Conservation (phyloP, 2,329 filamentous ascomycete genomes). For the Akanthomyces lecanii region DNA sequence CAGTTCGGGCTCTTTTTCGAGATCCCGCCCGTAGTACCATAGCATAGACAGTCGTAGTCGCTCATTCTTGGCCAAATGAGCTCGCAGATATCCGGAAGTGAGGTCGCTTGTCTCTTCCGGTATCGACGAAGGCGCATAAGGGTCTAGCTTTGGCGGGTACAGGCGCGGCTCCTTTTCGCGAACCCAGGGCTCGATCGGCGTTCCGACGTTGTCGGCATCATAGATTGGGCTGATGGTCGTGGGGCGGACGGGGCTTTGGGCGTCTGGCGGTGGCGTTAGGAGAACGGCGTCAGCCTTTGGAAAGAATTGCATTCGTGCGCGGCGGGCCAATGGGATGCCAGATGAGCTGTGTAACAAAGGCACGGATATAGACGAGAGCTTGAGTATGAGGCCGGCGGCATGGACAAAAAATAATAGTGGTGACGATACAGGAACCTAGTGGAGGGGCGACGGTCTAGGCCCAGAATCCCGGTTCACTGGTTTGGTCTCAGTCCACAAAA, state of each 20-base stretch:
- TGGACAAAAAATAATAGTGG: not conserved
- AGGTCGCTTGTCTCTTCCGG: not conserved
- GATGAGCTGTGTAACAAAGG: not conserved
- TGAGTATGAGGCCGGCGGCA: too few species aligned
- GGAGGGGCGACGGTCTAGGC: not conserved
- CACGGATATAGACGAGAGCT: not conserved
- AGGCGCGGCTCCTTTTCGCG: not conserved
- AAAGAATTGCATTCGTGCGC: slow-evolving; percentile 21
- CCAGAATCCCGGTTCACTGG: too few species aligned
- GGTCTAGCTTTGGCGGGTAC: not conserved
- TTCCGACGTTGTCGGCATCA: not conserved
- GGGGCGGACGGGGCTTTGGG: not conserved
- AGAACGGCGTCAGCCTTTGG: slow-evolving; percentile 26
- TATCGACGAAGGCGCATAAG: not conserved
- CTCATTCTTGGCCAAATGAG: slow-evolving; percentile 27
- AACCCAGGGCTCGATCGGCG: not conserved
- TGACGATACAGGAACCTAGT: not conserved
- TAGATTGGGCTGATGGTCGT: not conserved
- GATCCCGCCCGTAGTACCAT: slow-evolving; percentile 41
- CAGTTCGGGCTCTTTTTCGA: slow-evolving; percentile 37
- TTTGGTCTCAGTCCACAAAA: too few species aligned
- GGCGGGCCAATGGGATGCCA: not conserved
- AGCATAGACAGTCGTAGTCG: slow-evolving; percentile 32
- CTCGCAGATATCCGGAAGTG: slow-evolving; percentile 22
- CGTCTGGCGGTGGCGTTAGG: slow-evolving; percentile 20